Base-by-base conservation (phyloP, 352 stramenopile species). In the Aphanomyces invadans region DNA sequence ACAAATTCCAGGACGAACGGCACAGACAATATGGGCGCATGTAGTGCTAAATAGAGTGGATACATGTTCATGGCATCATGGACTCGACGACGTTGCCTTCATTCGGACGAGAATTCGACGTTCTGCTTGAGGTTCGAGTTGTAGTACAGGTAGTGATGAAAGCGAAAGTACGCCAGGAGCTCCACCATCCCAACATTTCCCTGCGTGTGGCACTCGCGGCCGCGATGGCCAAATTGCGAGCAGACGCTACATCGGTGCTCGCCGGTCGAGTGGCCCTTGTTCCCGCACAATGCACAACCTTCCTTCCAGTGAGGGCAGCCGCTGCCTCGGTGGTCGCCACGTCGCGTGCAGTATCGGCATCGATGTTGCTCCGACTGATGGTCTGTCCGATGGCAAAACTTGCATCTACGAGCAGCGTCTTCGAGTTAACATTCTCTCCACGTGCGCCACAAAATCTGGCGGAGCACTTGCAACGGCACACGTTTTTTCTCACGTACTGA, bases 71-170 rank as follows among this genome's bases (percentile, higher is more conserved):
- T n/a, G n/a, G n/a, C n/a, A n/a, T n/a, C n/a, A n/a, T n/a, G n/a
- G n/a, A n/a, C n/a, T n/a, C n/a, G n/a, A n/a, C n/a, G 25, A 21
- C 12, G 12, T n/a, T 57, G 15, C 25, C 0, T 38, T 49, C 23
- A 65, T 17, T 54, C 67, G 21, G 79, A 78, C 7, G 82, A 85
- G 62, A 92, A 92, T 65, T 93, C 83, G 70, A 92, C 85, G 44
- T 84, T 90, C 65, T 88, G 88, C 61, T 92, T 92, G 57, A 94
- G 74, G 63, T 94, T 94, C 36, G 78, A 78, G 71, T 91, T 92
- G 79, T 94, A 94, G 69, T 94, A 94, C 19, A 94, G 73, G 68
- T 91, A 94, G 63, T 92, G 78, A 46, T 94, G 85, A 70, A 87
- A 94, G 21, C 83, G 85, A 69, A 91, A 94, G 73, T 90, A 91